A percentile compares a stretch with the other conserved stretches of the same genome.
Conservation (phyloP, 352 stramenopile species). For the Pythium grandisporangium region DNA sequence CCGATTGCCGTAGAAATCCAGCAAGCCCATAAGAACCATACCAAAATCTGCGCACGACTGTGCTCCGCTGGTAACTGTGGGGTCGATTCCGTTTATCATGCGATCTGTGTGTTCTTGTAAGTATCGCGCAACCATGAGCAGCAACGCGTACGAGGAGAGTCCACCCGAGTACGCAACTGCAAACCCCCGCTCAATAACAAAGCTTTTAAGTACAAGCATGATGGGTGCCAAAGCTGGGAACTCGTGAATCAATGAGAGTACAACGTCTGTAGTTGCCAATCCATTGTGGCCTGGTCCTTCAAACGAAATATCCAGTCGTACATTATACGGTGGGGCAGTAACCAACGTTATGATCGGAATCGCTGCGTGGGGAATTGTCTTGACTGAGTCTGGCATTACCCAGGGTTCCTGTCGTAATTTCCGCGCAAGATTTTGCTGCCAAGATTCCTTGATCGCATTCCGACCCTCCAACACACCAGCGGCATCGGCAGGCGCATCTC, state of each 20-base stretch:
- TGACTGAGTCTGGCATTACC: conserved; percentile 91
- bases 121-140: conserved; percentile 94
- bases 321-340: conserved; percentile 64
- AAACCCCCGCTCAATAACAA: conserved; percentile 89
- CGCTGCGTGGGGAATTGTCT: conserved; percentile 94
- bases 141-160: conserved; percentile 93
- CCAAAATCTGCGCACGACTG: conserved; percentile 87
- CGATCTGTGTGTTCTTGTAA: conserved; percentile 80
- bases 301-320: conserved; percentile 95
- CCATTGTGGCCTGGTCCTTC: conserved; percentile 95
- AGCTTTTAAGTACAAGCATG: conserved; percentile 95
- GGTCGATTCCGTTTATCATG: conserved; percentile 46
- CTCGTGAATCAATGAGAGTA: conserved; percentile 89
- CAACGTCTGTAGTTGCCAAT: conserved; percentile 91
- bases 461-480: conserved; percentile 94
- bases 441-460: conserved; percentile 98
- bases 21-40: conserved; percentile 93
- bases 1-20: conserved; percentile 96
- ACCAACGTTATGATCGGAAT: conserved; percentile 97
- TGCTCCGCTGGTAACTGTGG: not conserved
- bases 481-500: conserved; percentile 90
- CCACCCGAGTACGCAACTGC: conserved; percentile 95
- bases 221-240: conserved; percentile 92
- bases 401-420: conserved; percentile 92
- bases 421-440: conserved; percentile 94